Evolutionary conservation across 2,329 filamentous ascomycete genomes (phyloP), one percentile per base, ranked within the genome.

Genomic region (Cordyceps cicadae): DNA sequence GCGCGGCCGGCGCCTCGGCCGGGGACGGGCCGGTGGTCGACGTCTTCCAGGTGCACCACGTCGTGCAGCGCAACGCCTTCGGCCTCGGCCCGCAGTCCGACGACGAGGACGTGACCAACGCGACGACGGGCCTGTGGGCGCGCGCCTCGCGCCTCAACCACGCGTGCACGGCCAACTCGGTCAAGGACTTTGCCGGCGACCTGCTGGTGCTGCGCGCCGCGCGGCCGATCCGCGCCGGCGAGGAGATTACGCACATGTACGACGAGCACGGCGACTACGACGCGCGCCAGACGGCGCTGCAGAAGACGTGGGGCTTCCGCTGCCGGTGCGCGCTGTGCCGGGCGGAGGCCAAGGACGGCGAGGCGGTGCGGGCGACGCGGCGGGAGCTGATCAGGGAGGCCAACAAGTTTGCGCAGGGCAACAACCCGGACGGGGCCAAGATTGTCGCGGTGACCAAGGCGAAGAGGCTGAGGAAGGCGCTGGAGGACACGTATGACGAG

Each of bases 61-160:
- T 73, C 29, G 62, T 72, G 2, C 70, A 68, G 2, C 66, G 68
- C 39, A 74, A 74, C 45, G 70, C 68, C 1, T 74, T 72, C 43
- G 73, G 74, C 0, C 64, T 65, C 1, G 70, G 67, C 1, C 65
- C 63, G 49, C 70, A 71, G 53, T 64, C 63, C 0, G 63, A 64
- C 1, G 68, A 69, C 2, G 71, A 71, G 43, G 67, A 66, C 11
- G 60, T 68, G 0, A 66, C 66, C 3, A 73, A 71, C 37, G 65
- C 72, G 1, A 75, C 72, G 51, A 69, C 71, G 0, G 76, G 75
- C 2, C 64, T 78, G 29, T 79, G 75, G 75, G 65, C 70, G 1
- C 64, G 68, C 5, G 71, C 74, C 3, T 72, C 75, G 0, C 75
- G 75, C 61, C 72, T 76, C 61, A 79, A 79, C 52, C 76, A 79